A percentile compares a stretch with the other conserved stretches of the same genome.
phyloP scores from a whole-genome alignment of 331 rosid genomes.

The Ulmus americana region DNA sequence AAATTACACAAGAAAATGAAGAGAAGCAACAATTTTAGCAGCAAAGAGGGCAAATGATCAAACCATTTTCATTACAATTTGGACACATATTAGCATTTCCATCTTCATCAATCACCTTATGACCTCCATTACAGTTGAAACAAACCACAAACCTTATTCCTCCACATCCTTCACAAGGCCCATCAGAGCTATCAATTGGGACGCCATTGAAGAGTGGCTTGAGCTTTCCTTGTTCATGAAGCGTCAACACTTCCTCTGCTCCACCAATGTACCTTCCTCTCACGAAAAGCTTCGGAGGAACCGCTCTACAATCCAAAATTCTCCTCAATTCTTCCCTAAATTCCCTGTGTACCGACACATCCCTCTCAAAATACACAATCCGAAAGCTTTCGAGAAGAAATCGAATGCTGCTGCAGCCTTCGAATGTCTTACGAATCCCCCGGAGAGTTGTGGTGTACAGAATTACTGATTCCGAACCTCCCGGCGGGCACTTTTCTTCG shows the following conservation, averaged over 20 bases:
- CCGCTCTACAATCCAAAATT: conserved; percentile 33
- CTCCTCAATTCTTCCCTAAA: conserved; percentile 64
- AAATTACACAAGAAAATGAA: not conserved
- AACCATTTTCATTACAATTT: conserved; percentile 65
- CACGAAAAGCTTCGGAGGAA: conserved; percentile 79
- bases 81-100: conserved; percentile 34
- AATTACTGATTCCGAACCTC: conserved; percentile 49
- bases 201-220: conserved; percentile 44
- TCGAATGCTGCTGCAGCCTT: conserved; percentile 64
- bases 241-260: conserved; percentile 56
- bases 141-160: conserved; percentile 69
- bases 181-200: conserved; percentile 40
- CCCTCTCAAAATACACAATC: conserved; percentile 58
- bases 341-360: conserved; percentile 71
- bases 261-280: conserved; percentile 76
- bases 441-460: conserved; percentile 72
- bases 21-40: conserved; percentile 21
- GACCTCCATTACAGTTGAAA: conserved; percentile 60
- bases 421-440: conserved; percentile 82
- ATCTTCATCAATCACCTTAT: conserved; percentile 34
- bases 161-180: conserved; percentile 67
- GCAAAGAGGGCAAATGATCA: conserved; percentile 57
- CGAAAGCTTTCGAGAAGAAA: conserved; percentile 69
- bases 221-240: conserved; percentile 71
- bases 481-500: conserved; percentile 66